phyloP scores from a whole-genome alignment of 2,329 filamentous ascomycete species.

The Pyricularia sp. region DNA sequence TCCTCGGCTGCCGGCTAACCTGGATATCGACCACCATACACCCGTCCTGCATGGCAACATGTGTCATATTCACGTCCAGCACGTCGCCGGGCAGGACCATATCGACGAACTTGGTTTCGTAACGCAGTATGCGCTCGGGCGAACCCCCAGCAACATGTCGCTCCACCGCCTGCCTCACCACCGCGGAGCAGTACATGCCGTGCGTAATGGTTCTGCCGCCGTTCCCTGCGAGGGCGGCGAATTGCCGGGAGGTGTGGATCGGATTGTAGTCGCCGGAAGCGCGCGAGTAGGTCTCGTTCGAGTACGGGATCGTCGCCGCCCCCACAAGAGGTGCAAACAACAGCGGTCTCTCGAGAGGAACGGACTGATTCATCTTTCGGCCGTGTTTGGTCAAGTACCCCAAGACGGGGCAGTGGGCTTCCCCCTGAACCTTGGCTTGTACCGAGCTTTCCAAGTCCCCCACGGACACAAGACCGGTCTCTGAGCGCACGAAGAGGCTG shows the following conservation, averaged over 20 bases:
- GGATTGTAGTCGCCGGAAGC: slow-evolving; percentile 29
- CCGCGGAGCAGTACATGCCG: slow-evolving; percentile 27
- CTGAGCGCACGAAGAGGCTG: neutral
- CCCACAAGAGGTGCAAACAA: no score
- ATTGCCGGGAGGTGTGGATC: slow-evolving; percentile 25
- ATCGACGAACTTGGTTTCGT: slow-evolving; percentile 20
- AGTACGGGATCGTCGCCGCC: no score
- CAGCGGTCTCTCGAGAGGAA: no score
- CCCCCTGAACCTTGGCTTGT: no score
- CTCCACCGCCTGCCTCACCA: slow-evolving; percentile 17
- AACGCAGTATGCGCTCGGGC: slow-evolving; percentile 16
- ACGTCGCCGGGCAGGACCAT: slow-evolving; percentile 25
- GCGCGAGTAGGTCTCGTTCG: slow-evolving; percentile 28
- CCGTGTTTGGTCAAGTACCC: no score
- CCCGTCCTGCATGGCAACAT: neutral
- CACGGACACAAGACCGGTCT: neutral
- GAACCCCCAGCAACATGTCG: neutral
- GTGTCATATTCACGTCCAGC: slow-evolving; percentile 14
- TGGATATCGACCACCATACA: neutral
- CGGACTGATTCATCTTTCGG: no score
- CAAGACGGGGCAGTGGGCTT: no score
- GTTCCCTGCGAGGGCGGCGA: slow-evolving; percentile 23
- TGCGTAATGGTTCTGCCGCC: slow-evolving; percentile 26
- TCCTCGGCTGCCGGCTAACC: neutral
- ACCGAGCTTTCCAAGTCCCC: no score